These are phyloP conservation scores for Fagopyrum esculentum DNA, from an alignment of 148 eudicot species.

Conservation along the genomic window DNA sequence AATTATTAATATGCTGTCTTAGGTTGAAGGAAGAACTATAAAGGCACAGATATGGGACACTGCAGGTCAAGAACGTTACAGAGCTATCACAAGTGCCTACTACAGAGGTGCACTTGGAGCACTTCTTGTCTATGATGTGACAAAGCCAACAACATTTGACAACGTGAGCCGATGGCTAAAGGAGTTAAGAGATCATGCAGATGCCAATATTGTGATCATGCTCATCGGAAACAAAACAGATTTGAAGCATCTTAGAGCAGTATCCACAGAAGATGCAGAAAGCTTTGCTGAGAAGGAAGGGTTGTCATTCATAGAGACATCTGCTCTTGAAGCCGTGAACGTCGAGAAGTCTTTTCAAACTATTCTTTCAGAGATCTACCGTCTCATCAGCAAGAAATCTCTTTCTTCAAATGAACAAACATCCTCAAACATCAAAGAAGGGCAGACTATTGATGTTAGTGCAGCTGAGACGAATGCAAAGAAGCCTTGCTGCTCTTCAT, in stretches of 20 bases:
- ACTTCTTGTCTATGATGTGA: not conserved
- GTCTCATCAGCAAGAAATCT: not conserved
- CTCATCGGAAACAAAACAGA: conserved; percentile 7
- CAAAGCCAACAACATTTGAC: not conserved
- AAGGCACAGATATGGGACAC: conserved; percentile 7
- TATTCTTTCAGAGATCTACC: conserved; percentile 1
- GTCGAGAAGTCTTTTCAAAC: conserved; percentile 2
- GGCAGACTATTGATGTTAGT: not conserved
- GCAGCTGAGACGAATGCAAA: not conserved
- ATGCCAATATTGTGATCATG: conserved; percentile 8
- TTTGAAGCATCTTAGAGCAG: conserved; percentile 1
- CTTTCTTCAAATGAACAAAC: conserved; percentile 3
- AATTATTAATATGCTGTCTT: not conserved
- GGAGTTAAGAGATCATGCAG: conserved; percentile 5
- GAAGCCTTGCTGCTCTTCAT: not conserved
- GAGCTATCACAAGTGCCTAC: conserved; percentile 7
- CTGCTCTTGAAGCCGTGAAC: conserved; percentile 3
- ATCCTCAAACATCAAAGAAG: not conserved
- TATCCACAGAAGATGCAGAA: not conserved
- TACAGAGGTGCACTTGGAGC: conserved; percentile 3
- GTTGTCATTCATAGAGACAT: conserved; percentile 1
- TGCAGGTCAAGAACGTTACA: not conserved
- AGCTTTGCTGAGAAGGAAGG: conserved; percentile 6
- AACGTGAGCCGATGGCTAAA: conserved; percentile 6
- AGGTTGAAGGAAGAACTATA: conserved; percentile 3